Conservation (phyloP, 169 alveolate species). For the Plasmodium adleri region DNA sequence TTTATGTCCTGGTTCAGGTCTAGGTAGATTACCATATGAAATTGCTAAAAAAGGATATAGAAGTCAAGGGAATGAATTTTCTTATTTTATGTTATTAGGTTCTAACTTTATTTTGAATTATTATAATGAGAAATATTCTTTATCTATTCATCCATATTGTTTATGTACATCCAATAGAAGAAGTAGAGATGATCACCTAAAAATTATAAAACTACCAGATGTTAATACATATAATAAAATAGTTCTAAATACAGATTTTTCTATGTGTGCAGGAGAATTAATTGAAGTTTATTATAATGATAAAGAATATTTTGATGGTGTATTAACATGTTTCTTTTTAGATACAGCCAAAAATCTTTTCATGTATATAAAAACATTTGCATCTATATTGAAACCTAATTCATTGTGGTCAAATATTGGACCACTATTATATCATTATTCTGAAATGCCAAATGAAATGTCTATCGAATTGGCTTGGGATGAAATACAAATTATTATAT, state of each 20-base stretch:
- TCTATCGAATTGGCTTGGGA: constrained; percentile 97
- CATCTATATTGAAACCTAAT: constrained; percentile 90
- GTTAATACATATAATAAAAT: constrained; percentile 86
- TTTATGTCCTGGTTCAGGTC: constrained; percentile 97
- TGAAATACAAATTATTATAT: constrained; percentile 86
- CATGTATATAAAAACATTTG: constrained; percentile 95
- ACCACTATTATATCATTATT: constrained; percentile 97
- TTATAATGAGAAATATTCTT: constrained; percentile 79
- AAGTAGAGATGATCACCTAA: constrained; percentile 91
- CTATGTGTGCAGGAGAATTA: constrained; percentile 99
- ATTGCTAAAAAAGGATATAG: constrained; percentile 95
- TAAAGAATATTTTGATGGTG: constrained; percentile 92
- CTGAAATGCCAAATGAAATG: constrained; percentile 92
- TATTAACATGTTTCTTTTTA: constrained; percentile 96
- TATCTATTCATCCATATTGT: constrained; percentile 88
- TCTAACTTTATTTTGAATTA: constrained; percentile 90
- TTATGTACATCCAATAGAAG: constrained; percentile 86
- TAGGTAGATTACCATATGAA: constrained; percentile 98
- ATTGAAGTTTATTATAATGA: constrained; percentile 88
- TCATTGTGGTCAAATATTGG: constrained; percentile 99
- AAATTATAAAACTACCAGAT: constrained; percentile 94
- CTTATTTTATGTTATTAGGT: constrained; percentile 96
- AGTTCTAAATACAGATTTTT: constrained; percentile 85
- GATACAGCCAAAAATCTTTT: constrained; percentile 98
- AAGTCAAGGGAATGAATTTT: constrained; percentile 98